Conservation (phyloP, 164 flowering plant genomes). For the Brasenia schreberi region DNA sequence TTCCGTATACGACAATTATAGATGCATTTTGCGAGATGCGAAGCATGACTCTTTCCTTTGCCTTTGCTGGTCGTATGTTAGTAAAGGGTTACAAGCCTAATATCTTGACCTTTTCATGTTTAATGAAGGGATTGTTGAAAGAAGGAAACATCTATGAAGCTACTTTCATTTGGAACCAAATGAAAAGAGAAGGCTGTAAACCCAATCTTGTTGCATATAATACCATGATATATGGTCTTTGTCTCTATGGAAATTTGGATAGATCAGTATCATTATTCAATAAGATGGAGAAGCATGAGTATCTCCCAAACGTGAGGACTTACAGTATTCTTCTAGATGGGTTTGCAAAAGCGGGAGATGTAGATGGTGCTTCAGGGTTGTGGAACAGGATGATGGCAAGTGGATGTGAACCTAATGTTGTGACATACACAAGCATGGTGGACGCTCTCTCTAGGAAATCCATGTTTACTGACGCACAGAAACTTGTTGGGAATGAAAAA, state of each 20-base stretch:
- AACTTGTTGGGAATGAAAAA: slow-evolving; percentile 39
- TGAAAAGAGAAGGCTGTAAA: slow-evolving; percentile 29
- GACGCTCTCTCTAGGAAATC: slow-evolving; percentile 48
- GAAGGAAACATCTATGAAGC: slow-evolving; percentile 36
- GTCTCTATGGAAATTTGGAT: slow-evolving; percentile 24
- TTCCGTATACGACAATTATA: slow-evolving; percentile 53
- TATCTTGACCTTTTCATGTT: slow-evolving; percentile 38
- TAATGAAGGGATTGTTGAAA: slow-evolving; percentile 47
- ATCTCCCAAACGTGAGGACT: slow-evolving; percentile 46
- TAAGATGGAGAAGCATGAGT: slow-evolving; percentile 38
- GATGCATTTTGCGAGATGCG: slow-evolving; percentile 38
- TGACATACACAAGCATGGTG: slow-evolving; percentile 69
- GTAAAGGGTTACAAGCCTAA: slow-evolving; percentile 54
- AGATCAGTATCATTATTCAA: slow-evolving; percentile 31
- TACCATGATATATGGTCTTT: slow-evolving; percentile 50
- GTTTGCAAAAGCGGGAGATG: slow-evolving; percentile 45
- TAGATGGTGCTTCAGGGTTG: slow-evolving; percentile 43
- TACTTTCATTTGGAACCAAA: slow-evolving; percentile 33
- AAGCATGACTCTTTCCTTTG: slow-evolving; percentile 32
- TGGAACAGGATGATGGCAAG: slow-evolving; percentile 66
- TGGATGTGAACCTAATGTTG: slow-evolving; percentile 71
- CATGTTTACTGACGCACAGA: slow-evolving; percentile 50
- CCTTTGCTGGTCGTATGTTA: slow-evolving; percentile 48
- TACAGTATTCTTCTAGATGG: slow-evolving; percentile 55
- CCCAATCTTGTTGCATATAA: slow-evolving; percentile 56